A percentile compares a stretch with the other conserved stretches of the same genome.
Conservation (phyloP, 2,329 filamentous ascomycete species). For the Eutypella sp. region DNA sequence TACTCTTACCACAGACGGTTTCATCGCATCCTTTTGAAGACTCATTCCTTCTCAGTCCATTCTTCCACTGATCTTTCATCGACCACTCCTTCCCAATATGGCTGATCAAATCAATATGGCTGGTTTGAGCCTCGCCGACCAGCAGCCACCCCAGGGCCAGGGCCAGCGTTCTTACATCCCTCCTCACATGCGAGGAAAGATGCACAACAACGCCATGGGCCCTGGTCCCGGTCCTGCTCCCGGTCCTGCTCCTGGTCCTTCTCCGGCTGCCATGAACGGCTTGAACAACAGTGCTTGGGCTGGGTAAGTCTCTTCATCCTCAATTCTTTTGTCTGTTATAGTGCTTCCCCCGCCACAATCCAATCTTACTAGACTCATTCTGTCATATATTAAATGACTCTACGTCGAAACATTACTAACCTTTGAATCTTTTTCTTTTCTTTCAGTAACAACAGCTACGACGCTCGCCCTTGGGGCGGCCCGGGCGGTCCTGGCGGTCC, state of each 20-base stretch:
- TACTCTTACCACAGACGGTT: no score
- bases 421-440: conserved; percentile 21
- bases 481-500: conserved; percentile 23
- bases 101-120: conserved; percentile 81
- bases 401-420: conserved; percentile 9
- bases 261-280: conserved; percentile 38
- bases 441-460: conserved; percentile 45
- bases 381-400: no score
- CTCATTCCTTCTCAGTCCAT: no score
- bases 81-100: conserved; percentile 49
- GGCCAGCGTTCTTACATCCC: conserved; percentile 85
- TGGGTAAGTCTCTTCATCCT: conserved; percentile 39
- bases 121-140: conserved; percentile 60
- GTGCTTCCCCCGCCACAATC: no score
- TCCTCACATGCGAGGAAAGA: conserved; percentile 70
- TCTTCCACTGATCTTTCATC: conserved; percentile 12
- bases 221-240: conserved; percentile 20
- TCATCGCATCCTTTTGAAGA: no score
- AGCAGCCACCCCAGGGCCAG: conserved; percentile 37
- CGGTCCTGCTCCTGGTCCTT: conserved; percentile 27
- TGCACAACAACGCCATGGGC: conserved; percentile 29
- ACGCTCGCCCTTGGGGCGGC: conserved; percentile 31
- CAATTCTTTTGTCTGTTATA: background rate
- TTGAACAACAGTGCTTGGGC: conserved; percentile 63
- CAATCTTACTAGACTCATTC: background rate